A percentile compares a stretch with the other conserved stretches of the same genome.
These are phyloP conservation scores for Ganoderma boninense DNA, from an alignment of 1,284 basidiomycete species.

Conservation along the genomic window DNA sequence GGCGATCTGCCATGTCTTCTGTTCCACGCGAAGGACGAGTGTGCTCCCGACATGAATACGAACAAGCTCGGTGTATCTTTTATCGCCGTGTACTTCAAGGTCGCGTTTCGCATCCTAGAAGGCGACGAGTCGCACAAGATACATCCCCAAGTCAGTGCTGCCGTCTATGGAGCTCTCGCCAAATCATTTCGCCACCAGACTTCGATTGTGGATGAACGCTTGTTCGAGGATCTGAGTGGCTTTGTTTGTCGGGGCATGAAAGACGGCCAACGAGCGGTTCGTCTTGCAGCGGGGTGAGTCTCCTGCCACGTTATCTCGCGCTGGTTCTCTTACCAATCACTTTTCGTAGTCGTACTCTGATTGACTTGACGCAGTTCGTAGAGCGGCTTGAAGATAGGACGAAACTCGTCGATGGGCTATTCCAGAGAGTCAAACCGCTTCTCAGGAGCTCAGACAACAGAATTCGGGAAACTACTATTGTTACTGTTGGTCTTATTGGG, in stretches of 20 bases:
- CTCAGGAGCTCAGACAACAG: conserved; percentile 47
- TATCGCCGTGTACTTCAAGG: conserved; percentile 48
- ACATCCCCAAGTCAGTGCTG: conserved; percentile 53
- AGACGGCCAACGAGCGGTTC: conserved; percentile 63
- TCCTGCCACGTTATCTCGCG: neutral
- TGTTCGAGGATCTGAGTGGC: conserved; percentile 48
- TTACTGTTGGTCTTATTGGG: conserved; percentile 68
- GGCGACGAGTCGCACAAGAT: conserved; percentile 53
- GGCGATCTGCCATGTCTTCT: conserved; percentile 53
- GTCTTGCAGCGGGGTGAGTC: conserved; percentile 74
- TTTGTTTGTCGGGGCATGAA: conserved; percentile 57
- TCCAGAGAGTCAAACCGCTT: conserved; percentile 51
- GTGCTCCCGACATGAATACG: conserved; percentile 32
- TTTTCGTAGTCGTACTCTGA: conserved; percentile 54
- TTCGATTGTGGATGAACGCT: conserved; percentile 42
- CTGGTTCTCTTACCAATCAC: conserved; percentile 11
- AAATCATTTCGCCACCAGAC: conserved; percentile 59
- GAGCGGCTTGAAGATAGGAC: conserved; percentile 37
- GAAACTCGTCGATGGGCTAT: conserved; percentile 51
- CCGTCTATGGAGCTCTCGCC: conserved; percentile 53
- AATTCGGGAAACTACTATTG: conserved; percentile 66
- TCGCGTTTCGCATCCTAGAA: conserved; percentile 54
- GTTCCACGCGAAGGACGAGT: conserved; percentile 48
- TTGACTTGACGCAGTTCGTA: conserved; percentile 55
- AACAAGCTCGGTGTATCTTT: conserved; percentile 42